Evolutionary conservation across 1,139 yeast species (phyloP), one percentile per base, ranked within the genome.

Genomic region (Hansenula anomala): DNA sequence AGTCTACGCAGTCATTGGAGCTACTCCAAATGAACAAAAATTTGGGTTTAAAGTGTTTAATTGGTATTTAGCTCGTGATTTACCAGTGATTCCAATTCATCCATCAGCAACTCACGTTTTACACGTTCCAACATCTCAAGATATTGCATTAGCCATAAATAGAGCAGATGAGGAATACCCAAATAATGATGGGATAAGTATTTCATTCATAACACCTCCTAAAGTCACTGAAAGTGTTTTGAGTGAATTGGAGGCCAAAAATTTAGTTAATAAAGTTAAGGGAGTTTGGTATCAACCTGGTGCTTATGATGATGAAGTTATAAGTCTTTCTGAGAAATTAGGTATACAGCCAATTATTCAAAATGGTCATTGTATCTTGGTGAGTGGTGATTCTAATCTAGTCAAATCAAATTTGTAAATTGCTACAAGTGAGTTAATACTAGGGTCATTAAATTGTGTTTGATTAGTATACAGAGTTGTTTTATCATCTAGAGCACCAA

Each of bases 201-300:
- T 80, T 6, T 76, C 84, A 26, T 80, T 86, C 35, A 77, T 86
- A 41, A 85, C 95, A 0, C 90, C 95, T 3, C 94, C 95, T 0
- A 55, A 56, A 0, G 71, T 81, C 12, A 76, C 88, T 3, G 59
- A 61, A 15, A 52, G 60, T 9, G 69, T 80, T 1, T 60, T 85
- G 35, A 58, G 67, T 73, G 34, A 55, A 8, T 48, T 65, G 40
- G 55, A 59, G 1, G 61, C 65, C 3, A 63, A 59, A 6, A 34
- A 39, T 2, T 12, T 36, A 6, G 17, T 24, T 17, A 36, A 14
- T n/a, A 25, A 36, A 9, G 33, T 86, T 23, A 73, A 73, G 48
- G 80, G 82, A 1, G 63, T 84, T 23, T 86, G 95, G 95, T 78
- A 84, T 46, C 95, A 86, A 55, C 95, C 95, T 0, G 95, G 95